A percentile compares a stretch with the other conserved stretches of the same genome.
Conservation (phyloP, 2,329 filamentous ascomycete species). For the Alternaria arbusti region DNA sequence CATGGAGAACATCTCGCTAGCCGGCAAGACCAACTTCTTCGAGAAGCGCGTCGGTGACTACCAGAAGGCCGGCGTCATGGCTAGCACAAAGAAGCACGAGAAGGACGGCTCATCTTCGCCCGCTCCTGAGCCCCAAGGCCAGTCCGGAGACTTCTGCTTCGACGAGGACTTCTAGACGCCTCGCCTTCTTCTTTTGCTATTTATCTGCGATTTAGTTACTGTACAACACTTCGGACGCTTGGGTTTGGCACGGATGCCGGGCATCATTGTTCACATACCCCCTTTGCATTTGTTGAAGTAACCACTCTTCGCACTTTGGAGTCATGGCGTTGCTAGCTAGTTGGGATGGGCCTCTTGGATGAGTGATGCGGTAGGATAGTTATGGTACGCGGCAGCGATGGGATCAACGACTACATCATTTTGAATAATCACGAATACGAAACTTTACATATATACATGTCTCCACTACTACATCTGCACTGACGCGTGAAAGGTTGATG, state of each 20-base stretch:
- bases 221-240: constrained; percentile 28
- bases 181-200: constrained; percentile 21
- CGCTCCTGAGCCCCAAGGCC: constrained; percentile 51
- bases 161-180: constrained; percentile 90
- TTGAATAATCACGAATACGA: constrained; percentile 27
- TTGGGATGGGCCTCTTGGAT: constrained; percentile 10
- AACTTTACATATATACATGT: constrained; percentile 1
- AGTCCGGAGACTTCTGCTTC: constrained; percentile 81
- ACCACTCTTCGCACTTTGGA: constrained; percentile 30
- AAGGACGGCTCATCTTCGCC: constrained; percentile 53
- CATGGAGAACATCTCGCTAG: constrained; percentile 99
- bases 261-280: constrained; percentile 33
- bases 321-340: constrained; percentile 17
- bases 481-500: background rate
- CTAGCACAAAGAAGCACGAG: constrained; percentile 78
- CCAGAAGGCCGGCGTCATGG: constrained; percentile 99
- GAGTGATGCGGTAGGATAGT: constrained; percentile 16
- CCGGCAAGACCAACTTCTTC: constrained; percentile 99
- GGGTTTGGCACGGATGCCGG: constrained; percentile 28
- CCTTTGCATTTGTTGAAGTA: constrained; percentile 43
- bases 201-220: constrained; percentile 28
- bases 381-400: constrained; percentile 14
- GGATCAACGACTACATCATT: constrained; percentile 17
- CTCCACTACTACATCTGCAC: no score
- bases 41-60: constrained; percentile 99